phyloP scores from a whole-genome alignment of 1,284 basidiomycete genomes.

The Schizophyllum commune region DNA sequence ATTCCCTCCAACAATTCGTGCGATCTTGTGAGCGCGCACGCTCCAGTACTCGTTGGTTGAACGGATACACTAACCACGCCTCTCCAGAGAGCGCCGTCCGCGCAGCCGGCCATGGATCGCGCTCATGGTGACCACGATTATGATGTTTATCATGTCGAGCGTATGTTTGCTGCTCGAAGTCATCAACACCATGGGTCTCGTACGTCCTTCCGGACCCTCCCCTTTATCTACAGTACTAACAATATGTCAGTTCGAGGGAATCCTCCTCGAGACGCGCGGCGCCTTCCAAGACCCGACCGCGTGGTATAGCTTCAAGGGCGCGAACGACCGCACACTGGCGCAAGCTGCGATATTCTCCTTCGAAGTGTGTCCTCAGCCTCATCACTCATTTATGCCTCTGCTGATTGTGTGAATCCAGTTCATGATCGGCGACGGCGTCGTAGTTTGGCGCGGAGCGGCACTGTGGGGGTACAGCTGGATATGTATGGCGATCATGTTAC shows the following conservation, averaged over 20 bases:
- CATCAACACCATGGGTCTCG: background rate
- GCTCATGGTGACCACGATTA: background rate
- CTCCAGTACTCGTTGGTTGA: background rate
- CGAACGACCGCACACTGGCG: background rate
- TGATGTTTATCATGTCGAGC: background rate
- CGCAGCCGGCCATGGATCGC: background rate
- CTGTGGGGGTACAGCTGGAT: background rate
- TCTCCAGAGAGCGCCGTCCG: background rate
- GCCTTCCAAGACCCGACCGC: background rate
- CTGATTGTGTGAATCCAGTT: too few relatives aligned
- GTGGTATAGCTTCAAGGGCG: background rate
- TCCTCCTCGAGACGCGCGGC: background rate
- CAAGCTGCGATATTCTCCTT: background rate
- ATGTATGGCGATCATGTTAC: background rate
- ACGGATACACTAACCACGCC: background rate
- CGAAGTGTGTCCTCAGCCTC: too few relatives aligned
- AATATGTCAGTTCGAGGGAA: background rate
- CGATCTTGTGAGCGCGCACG: background rate
- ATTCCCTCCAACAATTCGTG: background rate
- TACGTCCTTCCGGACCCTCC: background rate
- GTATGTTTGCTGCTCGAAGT: background rate
- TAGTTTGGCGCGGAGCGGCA: constrained; percentile 4
- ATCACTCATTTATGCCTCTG: too few relatives aligned
- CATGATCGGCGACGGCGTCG: constrained; percentile 5
- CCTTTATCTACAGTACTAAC: background rate